These are phyloP conservation scores for Paramecium pentaurelia DNA, from an alignment of 73 alveolate genomes.

Conservation along the genomic window DNA sequence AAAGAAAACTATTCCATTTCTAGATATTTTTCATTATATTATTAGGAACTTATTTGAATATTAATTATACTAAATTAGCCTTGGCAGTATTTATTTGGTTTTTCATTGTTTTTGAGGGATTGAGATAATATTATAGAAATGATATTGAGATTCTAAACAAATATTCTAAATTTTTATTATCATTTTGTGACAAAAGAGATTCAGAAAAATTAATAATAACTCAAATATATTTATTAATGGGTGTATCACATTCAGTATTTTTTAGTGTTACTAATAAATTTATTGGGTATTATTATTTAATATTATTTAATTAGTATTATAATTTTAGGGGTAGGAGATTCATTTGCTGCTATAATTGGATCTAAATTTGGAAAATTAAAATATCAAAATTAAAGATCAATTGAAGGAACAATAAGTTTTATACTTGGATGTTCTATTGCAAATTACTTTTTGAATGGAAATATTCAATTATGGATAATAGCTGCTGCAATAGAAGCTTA, in stretches of 20 bases:
- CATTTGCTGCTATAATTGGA: slow-evolving; percentile 41
- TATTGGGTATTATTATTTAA: not conserved
- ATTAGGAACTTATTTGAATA: not conserved
- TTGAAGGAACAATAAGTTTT: slow-evolving; percentile 18
- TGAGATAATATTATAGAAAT: slow-evolving; percentile 9
- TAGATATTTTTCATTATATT: not conserved
- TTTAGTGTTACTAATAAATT: not conserved
- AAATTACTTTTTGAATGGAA: not conserved
- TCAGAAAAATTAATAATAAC: not conserved
- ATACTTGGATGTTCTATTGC: not conserved
- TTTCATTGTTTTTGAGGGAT: not conserved
- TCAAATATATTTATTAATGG: not conserved
- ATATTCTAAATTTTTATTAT: not conserved
- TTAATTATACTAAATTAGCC: slow-evolving; percentile 1
- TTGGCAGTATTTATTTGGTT: slow-evolving; percentile 32
- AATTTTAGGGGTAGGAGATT: slow-evolving; percentile 19
- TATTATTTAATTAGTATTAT: not conserved
- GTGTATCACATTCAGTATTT: slow-evolving; percentile 32
- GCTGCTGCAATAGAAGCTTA: not conserved
- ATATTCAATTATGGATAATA: not conserved
- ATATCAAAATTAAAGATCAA: not conserved
- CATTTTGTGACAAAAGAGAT: slow-evolving; percentile 41
- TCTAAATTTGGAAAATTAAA: slow-evolving; percentile 21
- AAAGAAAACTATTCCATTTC: slow-evolving; percentile 26
- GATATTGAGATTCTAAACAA: not conserved